A percentile compares a stretch with the other conserved stretches of the same genome.
These are phyloP conservation scores for Lecanosticta acicola DNA, from an alignment of 2,329 filamentous ascomycete species.

Conservation along the genomic window DNA sequence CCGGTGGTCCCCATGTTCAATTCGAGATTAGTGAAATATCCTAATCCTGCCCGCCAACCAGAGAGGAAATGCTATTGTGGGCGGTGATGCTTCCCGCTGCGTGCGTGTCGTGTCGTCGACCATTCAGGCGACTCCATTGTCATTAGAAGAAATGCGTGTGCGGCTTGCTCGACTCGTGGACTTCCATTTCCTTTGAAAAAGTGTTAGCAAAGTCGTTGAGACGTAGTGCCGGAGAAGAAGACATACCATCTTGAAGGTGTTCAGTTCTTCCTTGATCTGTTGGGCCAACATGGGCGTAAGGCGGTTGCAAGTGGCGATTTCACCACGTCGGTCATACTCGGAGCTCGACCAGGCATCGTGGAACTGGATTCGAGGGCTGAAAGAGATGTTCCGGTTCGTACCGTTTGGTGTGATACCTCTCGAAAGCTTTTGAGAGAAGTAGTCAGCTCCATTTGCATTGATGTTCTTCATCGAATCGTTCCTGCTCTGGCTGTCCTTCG, in stretches of 20 bases:
- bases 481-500: constrained; percentile 64
- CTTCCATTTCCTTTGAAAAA: constrained; percentile 86
- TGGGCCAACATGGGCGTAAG: constrained; percentile 94
- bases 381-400: constrained; percentile 57
- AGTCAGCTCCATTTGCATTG: constrained; percentile 83
- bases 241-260: constrained; percentile 97
- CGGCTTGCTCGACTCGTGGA: constrained; percentile 96
- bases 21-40: constrained; percentile 1
- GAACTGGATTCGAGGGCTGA: constrained; percentile 90
- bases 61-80: constrained; percentile 6
- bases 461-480: constrained; percentile 47
- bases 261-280: constrained; percentile 98
- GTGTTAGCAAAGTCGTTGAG: constrained; percentile 45
- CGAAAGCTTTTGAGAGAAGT: constrained; percentile 70
- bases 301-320: constrained; percentile 96
- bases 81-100: constrained; percentile 13
- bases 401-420: constrained; percentile 77
- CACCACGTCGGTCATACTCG: constrained; percentile 92
- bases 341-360: constrained; percentile 93
- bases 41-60: neutral
- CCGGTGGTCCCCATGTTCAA: neutral
- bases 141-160: constrained; percentile 99
- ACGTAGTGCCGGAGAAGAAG: neutral
- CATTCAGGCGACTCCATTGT: constrained; percentile 22
- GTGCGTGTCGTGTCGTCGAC: constrained; percentile 16